These are phyloP conservation scores for Astrothelium macrocarpum DNA, from an alignment of 495 filamentous ascomycete species.

Conservation along the genomic window DNA sequence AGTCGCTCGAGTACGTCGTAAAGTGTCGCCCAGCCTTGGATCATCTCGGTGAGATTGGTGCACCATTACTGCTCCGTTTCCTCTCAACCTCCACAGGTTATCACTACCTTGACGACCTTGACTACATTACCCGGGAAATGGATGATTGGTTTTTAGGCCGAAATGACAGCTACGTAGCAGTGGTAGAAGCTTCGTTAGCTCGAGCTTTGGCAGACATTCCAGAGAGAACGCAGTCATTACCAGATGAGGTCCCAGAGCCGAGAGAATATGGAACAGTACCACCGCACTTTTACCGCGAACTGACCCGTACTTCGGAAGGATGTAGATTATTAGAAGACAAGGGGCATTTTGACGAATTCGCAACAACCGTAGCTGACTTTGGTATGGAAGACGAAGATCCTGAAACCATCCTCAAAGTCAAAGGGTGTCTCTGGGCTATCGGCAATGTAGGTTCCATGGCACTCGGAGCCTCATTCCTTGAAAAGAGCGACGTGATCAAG, in stretches of 20 bases:
- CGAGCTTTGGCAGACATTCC: conserved; percentile 61
- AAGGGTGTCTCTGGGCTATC: conserved; percentile 94
- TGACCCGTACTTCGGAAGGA: conserved; percentile 85
- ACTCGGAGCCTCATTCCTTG: conserved; percentile 85
- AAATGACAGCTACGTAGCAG: conserved; percentile 85
- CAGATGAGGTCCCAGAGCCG: conserved; percentile 48
- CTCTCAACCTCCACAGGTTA: conserved; percentile 92
- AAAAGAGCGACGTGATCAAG: conserved; percentile 74
- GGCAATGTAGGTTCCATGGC: conserved; percentile 99
- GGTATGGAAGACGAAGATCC: conserved; percentile 72
- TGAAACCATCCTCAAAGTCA: conserved; percentile 86
- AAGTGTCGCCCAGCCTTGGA: conserved; percentile 93
- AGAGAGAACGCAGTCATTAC: conserved; percentile 39
- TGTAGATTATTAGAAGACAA: conserved; percentile 84
- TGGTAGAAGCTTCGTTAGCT: conserved; percentile 94
- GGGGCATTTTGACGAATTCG: conserved; percentile 92
- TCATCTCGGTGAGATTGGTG: conserved; percentile 93
- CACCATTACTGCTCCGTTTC: conserved; percentile 84
- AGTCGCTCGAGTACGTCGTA: conserved; percentile 87
- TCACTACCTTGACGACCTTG: conserved; percentile 90
- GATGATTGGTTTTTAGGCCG: conserved; percentile 97
- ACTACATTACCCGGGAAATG: conserved; percentile 99
- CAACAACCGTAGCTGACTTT: conserved; percentile 73
- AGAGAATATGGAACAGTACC: conserved; percentile 63
- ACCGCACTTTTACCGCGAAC: conserved; percentile 92